A percentile compares a stretch with the other conserved stretches of the same genome.
These are phyloP conservation scores for Tylopilus rubrobrunneus DNA, from an alignment of 768 basidiomycete species.

Conservation along the genomic window DNA sequence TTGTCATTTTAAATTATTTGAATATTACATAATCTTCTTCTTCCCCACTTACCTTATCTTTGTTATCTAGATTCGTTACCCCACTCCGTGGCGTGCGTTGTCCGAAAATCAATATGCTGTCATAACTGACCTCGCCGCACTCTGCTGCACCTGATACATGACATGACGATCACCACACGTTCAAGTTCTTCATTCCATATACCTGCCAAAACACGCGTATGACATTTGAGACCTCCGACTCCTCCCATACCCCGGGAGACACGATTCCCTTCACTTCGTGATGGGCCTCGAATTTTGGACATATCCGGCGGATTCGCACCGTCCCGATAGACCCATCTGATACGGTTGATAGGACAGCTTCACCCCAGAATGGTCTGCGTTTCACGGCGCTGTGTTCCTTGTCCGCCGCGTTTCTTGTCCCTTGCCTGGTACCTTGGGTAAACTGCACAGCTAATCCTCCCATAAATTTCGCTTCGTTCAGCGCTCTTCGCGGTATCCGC, in stretches of 20 bases:
- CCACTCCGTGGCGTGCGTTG: neutral
- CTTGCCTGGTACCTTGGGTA: neutral
- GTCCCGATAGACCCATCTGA: conserved; percentile 23
- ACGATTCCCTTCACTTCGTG: neutral
- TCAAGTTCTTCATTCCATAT: neutral
- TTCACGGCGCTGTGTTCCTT: conserved; percentile 19
- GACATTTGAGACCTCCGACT: conserved; percentile 3
- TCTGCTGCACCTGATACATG: neutral
- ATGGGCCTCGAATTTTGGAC: conserved; percentile 5
- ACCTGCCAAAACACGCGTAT: neutral
- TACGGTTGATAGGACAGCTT: conserved; percentile 25
- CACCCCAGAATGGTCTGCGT: conserved; percentile 11
- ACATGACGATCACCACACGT: conserved; percentile 5
- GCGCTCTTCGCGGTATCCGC: conserved; percentile 8
- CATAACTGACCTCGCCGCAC: conserved; percentile 5
- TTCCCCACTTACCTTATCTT: conserved; percentile 17
- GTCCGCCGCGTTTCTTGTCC: conserved; percentile 16
- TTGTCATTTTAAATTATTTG: neutral
- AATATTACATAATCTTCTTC: conserved; percentile 13
- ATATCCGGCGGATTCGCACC: conserved; percentile 12
- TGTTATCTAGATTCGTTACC: neutral
- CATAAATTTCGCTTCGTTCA: conserved; percentile 4
- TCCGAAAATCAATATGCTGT: conserved; percentile 10
- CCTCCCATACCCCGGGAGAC: neutral
- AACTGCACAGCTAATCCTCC: neutral